Evolutionary conservation across 108 stramenopile species (phyloP), one percentile per base, ranked within the genome.

Genomic region (Licmophora abbreviata): DNA sequence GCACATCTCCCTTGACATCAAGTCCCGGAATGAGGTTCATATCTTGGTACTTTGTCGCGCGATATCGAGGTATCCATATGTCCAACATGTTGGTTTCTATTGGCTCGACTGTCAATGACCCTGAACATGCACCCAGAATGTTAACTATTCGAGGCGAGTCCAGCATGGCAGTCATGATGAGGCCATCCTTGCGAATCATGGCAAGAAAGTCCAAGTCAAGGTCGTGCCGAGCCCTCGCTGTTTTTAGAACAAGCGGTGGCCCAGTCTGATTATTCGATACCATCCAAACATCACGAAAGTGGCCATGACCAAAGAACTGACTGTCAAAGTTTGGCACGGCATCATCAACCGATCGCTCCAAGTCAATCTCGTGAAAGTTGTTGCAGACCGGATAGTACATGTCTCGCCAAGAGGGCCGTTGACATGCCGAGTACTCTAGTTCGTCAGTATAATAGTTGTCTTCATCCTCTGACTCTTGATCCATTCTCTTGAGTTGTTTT

Each of bases 121-220:
- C n/a, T n/a, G n/a, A 78, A 64, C 87, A 89, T 42, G 67, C 63
- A 15, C 78, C 79, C 49, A 73, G 85, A 32, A 89, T 80, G 36
- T 85, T 68, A 22, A 64, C 63, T 45, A 73, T 74, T n/a, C 76
- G 51, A 18, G 87, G 83, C 38, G 69, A 69, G 12, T 69, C 28
- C 4, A 76, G 60, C 14, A 89, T 51, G 23, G 71, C 64, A 53
- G 85, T 83, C 52, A 81, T 79, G 7, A 82, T 66, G 58, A 83
- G 62, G 29, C 81, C 78, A 66, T 89, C 87, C 61, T 64, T 79
- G 8, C 81, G 62, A 44, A 67, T 76, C n/a, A n/a, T n/a, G n/a
- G n/a, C n/a, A n/a, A n/a, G n/a, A n/a, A n/a, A n/a, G n/a, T n/a
- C n/a, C n/a, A n/a, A n/a, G n/a, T n/a, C n/a, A n/a, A n/a, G n/a